Evolutionary conservation across 148 eudicot species (phyloP).

Genomic region (Rhododendron molle): DNA sequence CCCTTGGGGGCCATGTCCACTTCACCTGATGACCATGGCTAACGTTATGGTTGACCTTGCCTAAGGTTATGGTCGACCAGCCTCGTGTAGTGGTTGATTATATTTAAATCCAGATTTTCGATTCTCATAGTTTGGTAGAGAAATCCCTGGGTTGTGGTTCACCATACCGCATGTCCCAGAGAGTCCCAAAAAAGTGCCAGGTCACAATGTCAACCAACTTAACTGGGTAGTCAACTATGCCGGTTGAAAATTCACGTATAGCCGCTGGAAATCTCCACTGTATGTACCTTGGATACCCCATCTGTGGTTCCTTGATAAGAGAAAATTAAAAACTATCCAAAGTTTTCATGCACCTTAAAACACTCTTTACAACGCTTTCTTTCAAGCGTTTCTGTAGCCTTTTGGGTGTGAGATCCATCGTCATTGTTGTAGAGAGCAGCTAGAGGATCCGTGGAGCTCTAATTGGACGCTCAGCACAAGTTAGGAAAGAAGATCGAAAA

Average conservation of each 20-base stretch:
- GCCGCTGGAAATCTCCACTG: not conserved
- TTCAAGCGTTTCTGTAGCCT: not conserved
- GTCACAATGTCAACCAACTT: not conserved
- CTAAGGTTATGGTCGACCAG: not conserved
- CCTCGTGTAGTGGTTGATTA: not conserved
- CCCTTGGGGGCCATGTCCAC: not conserved
- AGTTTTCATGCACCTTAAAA: not conserved
- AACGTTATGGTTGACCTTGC: too few species aligned
- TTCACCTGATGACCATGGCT: not conserved
- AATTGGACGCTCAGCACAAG: not conserved
- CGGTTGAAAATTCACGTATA: not conserved
- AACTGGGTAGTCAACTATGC: not conserved
- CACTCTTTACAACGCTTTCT: not conserved
- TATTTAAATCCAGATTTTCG: not conserved
- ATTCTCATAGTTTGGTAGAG: not conserved
- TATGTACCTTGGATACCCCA: not conserved
- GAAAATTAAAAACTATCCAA: not conserved
- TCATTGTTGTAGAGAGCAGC: not conserved
- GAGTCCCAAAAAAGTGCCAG: not conserved
- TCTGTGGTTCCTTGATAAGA: not conserved
- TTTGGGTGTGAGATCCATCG: not conserved
- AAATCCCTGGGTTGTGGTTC: not conserved
- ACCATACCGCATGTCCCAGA: not conserved
- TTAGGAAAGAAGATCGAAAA: not conserved
- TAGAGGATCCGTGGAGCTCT: not conserved